Evolutionary conservation across 2,329 filamentous ascomycete species (phyloP).

Genomic region (Lasiodiplodia citricola): DNA sequence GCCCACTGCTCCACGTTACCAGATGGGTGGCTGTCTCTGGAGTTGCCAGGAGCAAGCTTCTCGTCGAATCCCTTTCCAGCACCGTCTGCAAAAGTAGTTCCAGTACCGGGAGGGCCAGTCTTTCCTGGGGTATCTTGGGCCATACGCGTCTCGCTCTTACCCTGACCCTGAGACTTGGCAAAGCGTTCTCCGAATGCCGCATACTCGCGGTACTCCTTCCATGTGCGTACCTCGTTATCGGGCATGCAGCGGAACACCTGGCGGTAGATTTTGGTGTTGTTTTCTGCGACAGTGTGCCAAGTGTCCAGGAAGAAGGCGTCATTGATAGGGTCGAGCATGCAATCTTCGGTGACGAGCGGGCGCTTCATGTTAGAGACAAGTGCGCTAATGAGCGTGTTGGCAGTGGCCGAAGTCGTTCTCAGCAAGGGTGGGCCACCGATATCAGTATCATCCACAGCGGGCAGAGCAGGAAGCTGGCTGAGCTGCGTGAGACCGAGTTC

Average conservation of each 20-base stretch:
- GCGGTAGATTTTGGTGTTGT: conserved; percentile 94
- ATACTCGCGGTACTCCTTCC: conserved; percentile 91
- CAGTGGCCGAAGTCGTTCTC: conserved; percentile 57
- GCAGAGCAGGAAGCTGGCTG: conserved; percentile 73
- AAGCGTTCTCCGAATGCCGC: conserved; percentile 79
- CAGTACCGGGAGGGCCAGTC: conserved; percentile 53
- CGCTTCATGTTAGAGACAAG: conserved; percentile 70
- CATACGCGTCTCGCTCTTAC: conserved; percentile 59
- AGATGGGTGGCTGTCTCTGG: conserved; percentile 6
- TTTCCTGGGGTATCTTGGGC: conserved; percentile 55
- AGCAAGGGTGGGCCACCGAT: conserved; percentile 75
- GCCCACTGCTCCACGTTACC: conserved; percentile 47
- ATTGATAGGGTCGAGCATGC: conserved; percentile 89
- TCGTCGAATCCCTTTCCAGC: conserved; percentile 30
- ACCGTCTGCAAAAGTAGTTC: conserved; percentile 30
- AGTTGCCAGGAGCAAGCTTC: conserved; percentile 9
- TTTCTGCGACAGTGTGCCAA: conserved; percentile 85
- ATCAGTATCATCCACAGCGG: conserved; percentile 76
- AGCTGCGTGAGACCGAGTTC: conserved; percentile 70
- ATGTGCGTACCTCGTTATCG: conserved; percentile 89
- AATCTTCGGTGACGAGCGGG: conserved; percentile 81
- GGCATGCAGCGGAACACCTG: conserved; percentile 97
- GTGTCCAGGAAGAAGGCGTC: conserved; percentile 83
- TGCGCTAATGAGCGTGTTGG: conserved; percentile 54
- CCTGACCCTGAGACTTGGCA: conserved; percentile 64